Evolutionary conservation across 306 rosid species (phyloP).

Genomic region (Medicago lupulina): DNA sequence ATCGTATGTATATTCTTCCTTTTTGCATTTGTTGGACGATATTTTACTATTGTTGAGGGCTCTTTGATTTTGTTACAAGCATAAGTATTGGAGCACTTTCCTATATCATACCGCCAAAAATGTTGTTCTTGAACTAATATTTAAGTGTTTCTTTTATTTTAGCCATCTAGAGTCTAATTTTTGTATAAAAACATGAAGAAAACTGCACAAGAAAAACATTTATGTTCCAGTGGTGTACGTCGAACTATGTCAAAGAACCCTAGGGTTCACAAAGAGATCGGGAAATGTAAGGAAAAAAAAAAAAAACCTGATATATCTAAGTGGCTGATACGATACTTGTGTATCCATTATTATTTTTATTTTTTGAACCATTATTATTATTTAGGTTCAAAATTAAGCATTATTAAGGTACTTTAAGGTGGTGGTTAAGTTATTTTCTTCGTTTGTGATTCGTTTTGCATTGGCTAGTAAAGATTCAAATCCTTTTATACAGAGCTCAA

Average conservation of each 20-base stretch:
- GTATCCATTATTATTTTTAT: no score
- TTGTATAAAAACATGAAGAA: background rate
- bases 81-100: no score
- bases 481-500: background rate
- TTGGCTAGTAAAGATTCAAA: background rate
- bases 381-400: no score
- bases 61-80: no score
- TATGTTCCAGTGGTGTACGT: no score
- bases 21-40: no score
- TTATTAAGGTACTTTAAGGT: background rate
- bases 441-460: background rate
- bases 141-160: background rate
- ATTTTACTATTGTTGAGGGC: no score
- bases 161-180: background rate
- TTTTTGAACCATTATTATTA: no score
- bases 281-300: background rate
- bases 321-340: background rate
- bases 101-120: no score
- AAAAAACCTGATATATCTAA: background rate
- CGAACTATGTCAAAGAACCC: no score
- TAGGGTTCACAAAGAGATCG: no score
- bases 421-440: background rate
- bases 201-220: background rate
- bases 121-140: background rate
- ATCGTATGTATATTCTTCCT: no score